Evolutionary conservation across 2,329 filamentous ascomycete genomes (phyloP), one percentile per base, ranked within the genome.

Genomic region (Periconia sp.): DNA sequence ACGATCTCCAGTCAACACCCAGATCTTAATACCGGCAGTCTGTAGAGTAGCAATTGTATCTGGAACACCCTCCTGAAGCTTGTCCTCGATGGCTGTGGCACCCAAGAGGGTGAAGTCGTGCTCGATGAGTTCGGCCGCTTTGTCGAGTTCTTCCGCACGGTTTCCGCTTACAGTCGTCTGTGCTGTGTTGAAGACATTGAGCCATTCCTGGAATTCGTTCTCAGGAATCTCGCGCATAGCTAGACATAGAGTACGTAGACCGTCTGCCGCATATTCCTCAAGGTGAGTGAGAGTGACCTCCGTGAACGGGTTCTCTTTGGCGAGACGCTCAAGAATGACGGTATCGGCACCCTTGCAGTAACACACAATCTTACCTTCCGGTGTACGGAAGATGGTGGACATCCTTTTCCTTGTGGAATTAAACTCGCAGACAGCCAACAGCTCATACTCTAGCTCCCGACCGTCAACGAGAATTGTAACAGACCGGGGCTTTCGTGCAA

Each of bases 271-370:
- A 68, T 99, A 99, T 64, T 99, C 95, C 72, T 99, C 95, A n/a
- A 99, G 79, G 69, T 99, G 95, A 42, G 91, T 85, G 50, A 97
- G 76, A 1, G 94, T 99, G n/a, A 81, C 77, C 65, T 99, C 94
- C 2, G 95, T 88, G 52, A 89, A 88, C 1, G 89, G 87, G 32
- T 76, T 95, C 55, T 94, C 82, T 28, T 87, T 81, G 52, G 86
- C 84, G 11, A 99, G 78, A 15, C 95, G 87, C 69, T 99, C 95
- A 39, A 99, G 75, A 56, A 99, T 99, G 36, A 99, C 94, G 2
- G 94, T 99, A 68, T 99, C 94, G 32, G 94, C 94, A 59, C 94
- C 94, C 74, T 99, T 99, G 74, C 87, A 92, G 72, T 96, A 99
- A 59, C 90, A 85, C 36, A 94, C 81, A 46, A 99, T 87, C 74